Percentiles rank a stretch among this genome's conserved stretches.
Evolutionary conservation across 2,329 filamentous ascomycete genomes (phyloP).

Genomic region (Neofusicoccum kwambonambiense): DNA sequence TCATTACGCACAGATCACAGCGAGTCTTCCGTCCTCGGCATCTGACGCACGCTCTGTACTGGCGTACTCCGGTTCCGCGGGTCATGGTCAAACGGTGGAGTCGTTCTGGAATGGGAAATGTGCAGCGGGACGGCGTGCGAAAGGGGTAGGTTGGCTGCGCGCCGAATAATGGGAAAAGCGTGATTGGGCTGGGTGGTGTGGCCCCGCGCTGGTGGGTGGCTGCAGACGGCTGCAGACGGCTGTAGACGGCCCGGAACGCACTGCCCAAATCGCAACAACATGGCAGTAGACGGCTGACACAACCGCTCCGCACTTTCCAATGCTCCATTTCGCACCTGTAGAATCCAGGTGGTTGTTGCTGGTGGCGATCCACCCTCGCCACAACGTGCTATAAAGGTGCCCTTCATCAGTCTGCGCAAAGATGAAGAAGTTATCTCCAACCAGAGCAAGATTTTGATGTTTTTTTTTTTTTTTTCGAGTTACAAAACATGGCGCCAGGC

Average conservation of each 20-base stretch:
- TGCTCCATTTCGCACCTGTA: no score
- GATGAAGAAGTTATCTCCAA: no score
- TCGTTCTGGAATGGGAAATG: neutral
- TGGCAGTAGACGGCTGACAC: no score
- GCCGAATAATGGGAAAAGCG: neutral
- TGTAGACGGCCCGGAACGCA: neutral
- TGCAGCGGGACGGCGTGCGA: neutral
- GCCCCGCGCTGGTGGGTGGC: neutral
- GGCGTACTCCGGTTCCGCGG: slow-evolving; percentile 10
- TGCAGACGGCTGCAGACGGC: neutral
- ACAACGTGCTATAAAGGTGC: no score
- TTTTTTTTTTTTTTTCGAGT: neutral
- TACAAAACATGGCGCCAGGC: neutral
- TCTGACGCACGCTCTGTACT: slow-evolving; percentile 17
- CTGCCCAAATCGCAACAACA: no score
- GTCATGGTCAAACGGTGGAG: slow-evolving; percentile 1
- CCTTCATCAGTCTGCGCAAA: no score
- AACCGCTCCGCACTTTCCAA: no score
- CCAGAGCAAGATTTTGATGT: no score
- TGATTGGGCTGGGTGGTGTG: neutral
- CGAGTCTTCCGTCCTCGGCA: slow-evolving; percentile 16
- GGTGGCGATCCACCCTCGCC: no score
- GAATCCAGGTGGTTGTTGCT: no score
- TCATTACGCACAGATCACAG: slow-evolving; percentile 3
- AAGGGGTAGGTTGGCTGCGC: neutral